These are phyloP conservation scores for Cutaneotrichosporon sp. DNA, from an alignment of 1,284 basidiomycete species.

Conservation along the genomic window DNA sequence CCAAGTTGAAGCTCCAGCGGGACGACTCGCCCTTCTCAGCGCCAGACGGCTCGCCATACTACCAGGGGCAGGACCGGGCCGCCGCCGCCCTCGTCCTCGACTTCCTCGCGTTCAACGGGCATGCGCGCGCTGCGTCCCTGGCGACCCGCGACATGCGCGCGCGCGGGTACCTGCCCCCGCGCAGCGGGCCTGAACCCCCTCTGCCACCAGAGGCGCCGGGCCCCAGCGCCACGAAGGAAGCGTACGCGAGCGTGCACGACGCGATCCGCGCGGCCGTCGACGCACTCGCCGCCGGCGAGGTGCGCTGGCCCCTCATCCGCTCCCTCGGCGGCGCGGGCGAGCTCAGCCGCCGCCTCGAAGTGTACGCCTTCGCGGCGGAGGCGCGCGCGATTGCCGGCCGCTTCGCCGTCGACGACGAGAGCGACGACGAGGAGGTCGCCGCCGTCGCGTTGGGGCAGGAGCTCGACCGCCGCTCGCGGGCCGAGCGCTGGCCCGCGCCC, in stretches of 20 bases:
- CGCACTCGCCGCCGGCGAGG: not conserved
- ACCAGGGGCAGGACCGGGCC: constrained; percentile 34
- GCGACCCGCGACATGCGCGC: constrained; percentile 21
- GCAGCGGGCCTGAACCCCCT: not conserved
- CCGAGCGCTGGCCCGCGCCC: constrained; percentile 9
- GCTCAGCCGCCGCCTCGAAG: constrained; percentile 7
- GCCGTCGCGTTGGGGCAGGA: constrained; percentile 8
- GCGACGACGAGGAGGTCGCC: constrained; percentile 8
- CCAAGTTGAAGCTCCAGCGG: not conserved
- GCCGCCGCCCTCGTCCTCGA: constrained; percentile 71
- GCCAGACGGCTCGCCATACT: not conserved
- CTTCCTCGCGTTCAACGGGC: constrained; percentile 78
- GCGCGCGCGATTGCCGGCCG: not conserved
- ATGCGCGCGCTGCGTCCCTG: constrained; percentile 59
- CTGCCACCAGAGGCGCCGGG: not conserved
- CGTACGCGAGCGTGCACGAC: not conserved
- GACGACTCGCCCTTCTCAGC: not conserved
- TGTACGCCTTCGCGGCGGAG: constrained; percentile 13
- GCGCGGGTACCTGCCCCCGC: constrained; percentile 18
- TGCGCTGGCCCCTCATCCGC: constrained; percentile 6
- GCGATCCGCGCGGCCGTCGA: constrained; percentile 1
- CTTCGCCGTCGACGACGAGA: constrained; percentile 3
- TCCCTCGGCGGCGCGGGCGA: constrained; percentile 1
- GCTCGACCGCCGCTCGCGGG: constrained; percentile 4
- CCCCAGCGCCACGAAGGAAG: not conserved